Percentiles rank a stretch among this genome's conserved stretches.
Evolutionary conservation across 371 early-diverging fungal genomes (phyloP).

Genomic region (Zancudomyces culisetae): DNA sequence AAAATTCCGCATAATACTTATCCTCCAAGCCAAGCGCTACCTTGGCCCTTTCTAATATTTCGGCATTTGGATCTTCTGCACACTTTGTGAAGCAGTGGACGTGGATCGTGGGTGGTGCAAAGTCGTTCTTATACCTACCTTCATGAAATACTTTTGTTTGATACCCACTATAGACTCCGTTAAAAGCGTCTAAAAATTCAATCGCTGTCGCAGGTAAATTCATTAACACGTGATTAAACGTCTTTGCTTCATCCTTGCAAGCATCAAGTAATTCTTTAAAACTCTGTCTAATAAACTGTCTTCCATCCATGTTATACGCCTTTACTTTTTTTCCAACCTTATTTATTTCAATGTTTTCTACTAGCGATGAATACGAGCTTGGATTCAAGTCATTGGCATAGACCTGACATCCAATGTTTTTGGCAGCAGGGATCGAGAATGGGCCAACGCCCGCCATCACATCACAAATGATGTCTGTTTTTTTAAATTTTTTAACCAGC

Average conservation of each 20-base stretch:
- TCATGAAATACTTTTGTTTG: neutral
- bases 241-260: constrained; percentile 3
- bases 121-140: constrained; percentile 9
- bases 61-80: constrained; percentile 29
- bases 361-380: constrained; percentile 55
- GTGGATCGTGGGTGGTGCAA: constrained; percentile 66
- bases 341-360: constrained; percentile 62
- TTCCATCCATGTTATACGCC: constrained; percentile 78
- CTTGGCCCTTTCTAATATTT: constrained; percentile 17
- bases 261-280: constrained; percentile 10
- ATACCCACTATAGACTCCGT: constrained; percentile 38
- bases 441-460: constrained; percentile 98
- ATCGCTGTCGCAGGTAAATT: constrained; percentile 92
- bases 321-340: constrained; percentile 46
- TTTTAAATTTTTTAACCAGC: constrained; percentile 53
- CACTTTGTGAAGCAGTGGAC: constrained; percentile 86
- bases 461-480: constrained; percentile 73
- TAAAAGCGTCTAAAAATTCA: constrained; percentile 77
- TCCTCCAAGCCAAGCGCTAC: constrained; percentile 15
- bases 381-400: constrained; percentile 98
- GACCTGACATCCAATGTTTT: constrained; percentile 49
- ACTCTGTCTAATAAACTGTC: constrained; percentile 67
- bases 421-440: constrained; percentile 91
- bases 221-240: constrained; percentile 91
- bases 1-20: constrained; percentile 4